These are phyloP conservation scores for Scedosporium apiospermum DNA, from an alignment of 2,329 filamentous ascomycete genomes.

Conservation along the genomic window DNA sequence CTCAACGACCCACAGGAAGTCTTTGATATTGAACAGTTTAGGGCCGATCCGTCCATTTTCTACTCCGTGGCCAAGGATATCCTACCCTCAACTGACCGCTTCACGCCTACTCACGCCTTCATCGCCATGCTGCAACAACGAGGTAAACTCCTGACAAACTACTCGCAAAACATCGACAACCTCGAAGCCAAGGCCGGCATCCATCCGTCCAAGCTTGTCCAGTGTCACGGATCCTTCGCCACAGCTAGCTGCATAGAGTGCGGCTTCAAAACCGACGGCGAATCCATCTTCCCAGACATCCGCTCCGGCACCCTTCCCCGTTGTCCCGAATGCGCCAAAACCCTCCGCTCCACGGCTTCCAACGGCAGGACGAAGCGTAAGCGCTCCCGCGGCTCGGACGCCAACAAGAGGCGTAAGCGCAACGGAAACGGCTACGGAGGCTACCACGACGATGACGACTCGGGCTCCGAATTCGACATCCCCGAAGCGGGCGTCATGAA, in stretches of 20 bases:
- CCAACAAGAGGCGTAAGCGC: slow-evolving; percentile 26
- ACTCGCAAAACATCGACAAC: slow-evolving; percentile 98
- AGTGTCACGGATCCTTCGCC: slow-evolving; percentile 94
- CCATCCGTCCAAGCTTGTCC: slow-evolving; percentile 69
- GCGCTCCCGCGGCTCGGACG: slow-evolving; percentile 27
- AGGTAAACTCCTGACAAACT: slow-evolving; percentile 87
- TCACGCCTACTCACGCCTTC: slow-evolving; percentile 89
- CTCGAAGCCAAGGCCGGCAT: slow-evolving; percentile 85
- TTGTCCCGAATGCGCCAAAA: slow-evolving; percentile 61
- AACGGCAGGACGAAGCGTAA: slow-evolving; percentile 24
- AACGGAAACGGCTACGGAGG: slow-evolving; percentile 16
- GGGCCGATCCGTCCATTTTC: slow-evolving; percentile 79
- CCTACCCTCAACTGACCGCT: slow-evolving; percentile 67
- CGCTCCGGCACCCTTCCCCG: slow-evolving; percentile 65
- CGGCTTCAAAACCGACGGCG: slow-evolving; percentile 61
- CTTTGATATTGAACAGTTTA: slow-evolving; percentile 84
- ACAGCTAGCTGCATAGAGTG: slow-evolving; percentile 85
- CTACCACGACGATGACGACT: slow-evolving; percentile 24
- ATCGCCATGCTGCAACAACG: slow-evolving; percentile 82
- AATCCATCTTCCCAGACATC: slow-evolving; percentile 72
- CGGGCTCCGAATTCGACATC: slow-evolving; percentile 39
- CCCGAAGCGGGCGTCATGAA: slow-evolving; percentile 76
- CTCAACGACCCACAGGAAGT: slow-evolving; percentile 84
- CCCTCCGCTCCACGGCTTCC: slow-evolving; percentile 17
- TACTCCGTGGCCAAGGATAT: slow-evolving; percentile 89